These are phyloP conservation scores for Hypomontagnella monticulosa DNA, from an alignment of 495 filamentous ascomycete genomes.

Conservation along the genomic window DNA sequence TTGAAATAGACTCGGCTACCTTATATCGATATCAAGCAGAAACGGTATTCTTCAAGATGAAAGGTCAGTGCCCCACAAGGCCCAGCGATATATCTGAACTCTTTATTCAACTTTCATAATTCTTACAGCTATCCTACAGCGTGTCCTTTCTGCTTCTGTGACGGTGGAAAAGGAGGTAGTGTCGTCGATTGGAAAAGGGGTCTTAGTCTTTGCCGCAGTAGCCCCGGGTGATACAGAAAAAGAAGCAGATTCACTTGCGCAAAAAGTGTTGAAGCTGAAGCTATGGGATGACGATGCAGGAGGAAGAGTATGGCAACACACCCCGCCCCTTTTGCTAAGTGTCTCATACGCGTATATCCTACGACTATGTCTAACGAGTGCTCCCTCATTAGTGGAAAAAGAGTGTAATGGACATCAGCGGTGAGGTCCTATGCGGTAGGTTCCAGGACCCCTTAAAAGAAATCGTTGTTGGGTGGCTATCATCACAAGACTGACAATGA, in stretches of 20 bases:
- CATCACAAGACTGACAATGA: conserved; percentile 9
- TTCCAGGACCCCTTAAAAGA: conserved; percentile 1
- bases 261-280: conserved; percentile 87
- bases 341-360: conserved; percentile 14
- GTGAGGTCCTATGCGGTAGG: conserved; percentile 91
- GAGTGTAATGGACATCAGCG: conserved; percentile 84
- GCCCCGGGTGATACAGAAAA: conserved; percentile 90
- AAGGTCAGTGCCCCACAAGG: conserved; percentile 28
- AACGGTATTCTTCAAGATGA: conserved; percentile 19
- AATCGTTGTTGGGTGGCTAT: neutral
- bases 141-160: conserved; percentile 97
- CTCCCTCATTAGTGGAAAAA: conserved; percentile 76
- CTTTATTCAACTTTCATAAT: conserved; percentile 22
- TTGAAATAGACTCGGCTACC: too few species aligned
- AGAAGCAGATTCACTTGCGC: conserved; percentile 83
- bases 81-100: neutral
- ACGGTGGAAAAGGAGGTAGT: conserved; percentile 92
- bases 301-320: conserved; percentile 58
- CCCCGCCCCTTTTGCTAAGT: conserved; percentile 4
- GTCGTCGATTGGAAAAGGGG: conserved; percentile 87
- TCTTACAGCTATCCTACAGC: conserved; percentile 83
- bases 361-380: conserved; percentile 24
- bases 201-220: conserved; percentile 91
- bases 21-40: neutral
- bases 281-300: conserved; percentile 86